Evolutionary conservation across 495 filamentous ascomycete genomes (phyloP).

Genomic region (Tuber magnatum): DNA sequence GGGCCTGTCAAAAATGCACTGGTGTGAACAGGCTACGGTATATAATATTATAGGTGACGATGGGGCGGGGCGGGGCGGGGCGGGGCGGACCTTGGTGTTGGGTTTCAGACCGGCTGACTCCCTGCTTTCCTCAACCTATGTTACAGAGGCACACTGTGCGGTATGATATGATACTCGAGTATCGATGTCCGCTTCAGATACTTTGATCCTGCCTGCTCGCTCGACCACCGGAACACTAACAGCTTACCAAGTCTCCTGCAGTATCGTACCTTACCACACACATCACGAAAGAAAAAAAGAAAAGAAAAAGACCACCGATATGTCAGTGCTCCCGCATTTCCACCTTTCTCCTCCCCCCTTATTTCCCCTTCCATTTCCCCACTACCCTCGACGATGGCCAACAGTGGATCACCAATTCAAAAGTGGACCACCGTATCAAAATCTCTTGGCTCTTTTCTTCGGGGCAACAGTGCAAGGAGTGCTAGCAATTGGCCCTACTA

Average conservation of each 20-base stretch:
- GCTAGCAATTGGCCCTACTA: background rate
- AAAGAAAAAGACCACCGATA: too few species aligned
- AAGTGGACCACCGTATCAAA: constrained; percentile 20
- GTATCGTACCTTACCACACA: background rate
- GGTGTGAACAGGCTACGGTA: too few species aligned
- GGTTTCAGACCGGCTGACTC: background rate
- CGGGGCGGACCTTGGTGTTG: background rate
- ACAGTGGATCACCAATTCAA: constrained; percentile 23
- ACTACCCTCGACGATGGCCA: constrained; percentile 15
- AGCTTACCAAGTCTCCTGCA: background rate
- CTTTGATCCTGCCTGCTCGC: background rate
- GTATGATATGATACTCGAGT: too few species aligned
- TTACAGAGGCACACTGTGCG: background rate
- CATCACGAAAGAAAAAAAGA: background rate
- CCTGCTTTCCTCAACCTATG: background rate
- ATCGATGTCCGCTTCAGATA: background rate
- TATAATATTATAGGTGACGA: too few species aligned
- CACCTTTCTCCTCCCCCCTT: background rate
- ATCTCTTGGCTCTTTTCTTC: constrained; percentile 15
- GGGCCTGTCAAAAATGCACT: too few species aligned
- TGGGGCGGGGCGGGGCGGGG: too few species aligned
- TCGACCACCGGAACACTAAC: background rate
- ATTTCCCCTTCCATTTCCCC: background rate
- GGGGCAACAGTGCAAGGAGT: background rate
- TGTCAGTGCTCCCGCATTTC: background rate